Base-by-base conservation (phyloP, 371 early-diverging fungal species). In the Mortierella sp. region DNA sequence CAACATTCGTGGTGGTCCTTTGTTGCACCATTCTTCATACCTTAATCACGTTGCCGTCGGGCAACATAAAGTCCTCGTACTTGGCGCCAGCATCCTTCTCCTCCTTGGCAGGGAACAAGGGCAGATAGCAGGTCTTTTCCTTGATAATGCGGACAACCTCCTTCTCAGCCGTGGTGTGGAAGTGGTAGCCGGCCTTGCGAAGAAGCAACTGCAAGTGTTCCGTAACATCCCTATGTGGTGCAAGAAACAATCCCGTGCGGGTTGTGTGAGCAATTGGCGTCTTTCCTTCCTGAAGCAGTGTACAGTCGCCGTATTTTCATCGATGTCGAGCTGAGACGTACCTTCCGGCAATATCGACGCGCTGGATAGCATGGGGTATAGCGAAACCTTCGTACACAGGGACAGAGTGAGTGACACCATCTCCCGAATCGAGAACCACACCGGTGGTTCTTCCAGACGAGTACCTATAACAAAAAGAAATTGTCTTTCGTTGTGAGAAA, bases 101-200 rank as follows among this genome's bases (percentile, higher is more conserved):
- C 89, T 99, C 99, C 87, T 98, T 96, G 85, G 99, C 99, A 87
- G 96, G 99, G 93, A 99, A 98, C 72, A 96, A 89, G 76, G 99
- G 98, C 81, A 99, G 97, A 89, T 99, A 99, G 92, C 99, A 99
- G 71, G 99, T 95, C 95, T 99, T 99, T 89, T 99, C 99, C 93
- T 99, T 99, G 90, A 99, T 99, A 88, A 99, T 99, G 89, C 99
- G 98, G 76, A 99, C 99, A 84, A 99, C 99, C 96, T 99, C 99
- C 88, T 97, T 96, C 88, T 99, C 99, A 78, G 99, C 99, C 63
- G 99, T 96, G 86, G 99, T 99, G 86, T 96, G 96, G 93, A 99
- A 98, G 68, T 97, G 91, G 93, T 99, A 96, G 86, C 99, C 99
- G 80, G 99, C 97, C 89, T 99, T 99, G 80, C 97, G 99, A 76